Evolutionary conservation across 345 rosid genomes (phyloP).

Genomic region (Citrus cavaleriei): DNA sequence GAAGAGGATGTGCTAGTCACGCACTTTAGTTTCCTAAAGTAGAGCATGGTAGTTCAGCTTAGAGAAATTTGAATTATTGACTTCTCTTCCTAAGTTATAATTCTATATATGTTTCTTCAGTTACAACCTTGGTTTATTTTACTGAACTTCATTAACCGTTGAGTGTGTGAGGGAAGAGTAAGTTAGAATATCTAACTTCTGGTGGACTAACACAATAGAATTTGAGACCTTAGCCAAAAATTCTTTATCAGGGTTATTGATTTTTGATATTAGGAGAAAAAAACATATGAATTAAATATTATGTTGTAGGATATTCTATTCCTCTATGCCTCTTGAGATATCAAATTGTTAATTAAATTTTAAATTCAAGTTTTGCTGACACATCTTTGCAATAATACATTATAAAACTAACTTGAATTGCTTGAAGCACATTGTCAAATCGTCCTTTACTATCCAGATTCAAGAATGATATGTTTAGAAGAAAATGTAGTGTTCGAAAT

Average conservation of each 20-base stretch:
- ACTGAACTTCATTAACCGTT: background rate
- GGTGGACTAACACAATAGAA: background rate
- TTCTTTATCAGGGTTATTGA: background rate
- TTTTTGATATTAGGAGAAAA: background rate
- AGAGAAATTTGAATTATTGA: background rate
- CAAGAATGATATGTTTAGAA: background rate
- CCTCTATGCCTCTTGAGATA: background rate
- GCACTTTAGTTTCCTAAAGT: background rate
- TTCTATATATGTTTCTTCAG: background rate
- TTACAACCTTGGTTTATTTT: background rate
- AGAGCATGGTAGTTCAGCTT: background rate
- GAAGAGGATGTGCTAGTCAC: background rate
- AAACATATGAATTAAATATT: background rate
- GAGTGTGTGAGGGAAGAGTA: background rate
- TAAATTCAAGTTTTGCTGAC: background rate
- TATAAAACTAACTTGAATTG: background rate
- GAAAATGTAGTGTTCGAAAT: background rate
- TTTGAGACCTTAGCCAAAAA: background rate
- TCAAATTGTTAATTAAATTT: background rate
- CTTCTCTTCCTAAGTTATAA: background rate
- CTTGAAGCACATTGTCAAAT: background rate
- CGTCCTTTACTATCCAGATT: background rate
- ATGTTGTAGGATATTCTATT: background rate
- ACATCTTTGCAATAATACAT: background rate
- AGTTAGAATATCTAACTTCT: background rate